Percentiles rank a stretch among this genome's conserved stretches.
These are phyloP conservation scores for Flaveria robusta DNA, from an alignment of 129 eudicot species.

Conservation along the genomic window DNA sequence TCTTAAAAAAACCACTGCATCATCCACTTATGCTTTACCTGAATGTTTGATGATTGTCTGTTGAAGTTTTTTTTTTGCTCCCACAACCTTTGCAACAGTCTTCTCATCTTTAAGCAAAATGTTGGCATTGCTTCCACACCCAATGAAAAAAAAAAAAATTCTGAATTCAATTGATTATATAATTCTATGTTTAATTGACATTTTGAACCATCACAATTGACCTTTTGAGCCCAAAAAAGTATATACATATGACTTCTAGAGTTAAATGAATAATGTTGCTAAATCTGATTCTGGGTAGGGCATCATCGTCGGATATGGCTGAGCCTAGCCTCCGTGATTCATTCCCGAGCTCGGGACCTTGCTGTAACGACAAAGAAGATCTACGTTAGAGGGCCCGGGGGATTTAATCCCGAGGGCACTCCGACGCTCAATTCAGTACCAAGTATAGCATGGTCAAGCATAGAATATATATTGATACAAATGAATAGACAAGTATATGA, in stretches of 20 bases:
- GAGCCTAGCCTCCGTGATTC: too few species aligned
- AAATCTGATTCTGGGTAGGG: too few species aligned
- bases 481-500: too few species aligned
- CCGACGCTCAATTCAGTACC: too few species aligned
- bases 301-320: too few species aligned
- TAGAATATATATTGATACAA: too few species aligned
- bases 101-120: conserved; percentile 60
- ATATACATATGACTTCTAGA: not conserved
- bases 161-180: conserved; percentile 1
- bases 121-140: conserved; percentile 89
- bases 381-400: too few species aligned
- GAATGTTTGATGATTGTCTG: conserved; percentile 64
- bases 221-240: not conserved
- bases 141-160: conserved; percentile 34
- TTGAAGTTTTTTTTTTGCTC: conserved; percentile 73
- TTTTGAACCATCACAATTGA: not conserved
- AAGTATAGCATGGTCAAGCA: too few species aligned
- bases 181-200: not conserved
- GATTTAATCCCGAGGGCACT: too few species aligned
- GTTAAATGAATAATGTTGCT: not conserved
- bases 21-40: conserved; percentile 31
- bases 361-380: too few species aligned
- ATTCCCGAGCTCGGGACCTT: too few species aligned
- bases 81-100: conserved; percentile 54
- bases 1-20: not conserved